A percentile compares a stretch with the other conserved stretches of the same genome.
Evolutionary conservation across 352 stramenopile genomes (phyloP).

Genomic region (Pythium phragmiticola): DNA sequence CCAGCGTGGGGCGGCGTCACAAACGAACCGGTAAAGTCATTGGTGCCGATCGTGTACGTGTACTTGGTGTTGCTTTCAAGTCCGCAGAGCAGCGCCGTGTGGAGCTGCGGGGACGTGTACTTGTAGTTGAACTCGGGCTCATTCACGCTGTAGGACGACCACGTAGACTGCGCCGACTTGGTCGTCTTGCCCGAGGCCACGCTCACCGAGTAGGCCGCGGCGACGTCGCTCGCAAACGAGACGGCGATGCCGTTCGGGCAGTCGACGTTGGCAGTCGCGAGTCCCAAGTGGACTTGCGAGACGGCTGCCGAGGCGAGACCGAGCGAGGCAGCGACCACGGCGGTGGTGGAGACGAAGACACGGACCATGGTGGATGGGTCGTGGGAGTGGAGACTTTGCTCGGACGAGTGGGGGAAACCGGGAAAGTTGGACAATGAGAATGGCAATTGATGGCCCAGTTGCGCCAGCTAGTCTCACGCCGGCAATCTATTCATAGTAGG

Average conservation of each 20-base stretch:
- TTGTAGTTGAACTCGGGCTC: conserved; percentile 48
- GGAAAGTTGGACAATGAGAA: conserved; percentile 21
- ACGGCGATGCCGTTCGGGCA: conserved; percentile 20
- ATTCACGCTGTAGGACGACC: conserved; percentile 10
- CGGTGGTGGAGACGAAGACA: conserved; percentile 14
- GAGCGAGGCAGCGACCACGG: conserved; percentile 16
- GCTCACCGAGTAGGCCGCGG: conserved; percentile 7
- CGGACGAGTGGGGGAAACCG: conserved; percentile 1
- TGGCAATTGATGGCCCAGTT: not conserved
- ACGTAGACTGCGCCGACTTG: conserved; percentile 11
- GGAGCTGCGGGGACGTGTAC: conserved; percentile 48
- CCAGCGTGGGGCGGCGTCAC: conserved; percentile 6
- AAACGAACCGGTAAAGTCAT: conserved; percentile 31
- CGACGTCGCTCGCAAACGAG: conserved; percentile 17
- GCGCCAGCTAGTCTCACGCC: not conserved
- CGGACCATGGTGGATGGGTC: conserved; percentile 14
- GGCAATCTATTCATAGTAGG: too few species aligned
- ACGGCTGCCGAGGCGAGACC: conserved; percentile 34
- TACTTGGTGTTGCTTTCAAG: conserved; percentile 41
- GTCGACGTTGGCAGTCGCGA: conserved; percentile 33
- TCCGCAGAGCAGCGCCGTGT: conserved; percentile 49
- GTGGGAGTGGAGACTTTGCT: conserved; percentile 4
- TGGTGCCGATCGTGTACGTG: conserved; percentile 41
- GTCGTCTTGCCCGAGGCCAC: conserved; percentile 8
- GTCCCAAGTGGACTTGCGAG: conserved; percentile 45